Base-by-base conservation (phyloP, 345 rosid genomes). In the Crucihimalaya himalaica region DNA sequence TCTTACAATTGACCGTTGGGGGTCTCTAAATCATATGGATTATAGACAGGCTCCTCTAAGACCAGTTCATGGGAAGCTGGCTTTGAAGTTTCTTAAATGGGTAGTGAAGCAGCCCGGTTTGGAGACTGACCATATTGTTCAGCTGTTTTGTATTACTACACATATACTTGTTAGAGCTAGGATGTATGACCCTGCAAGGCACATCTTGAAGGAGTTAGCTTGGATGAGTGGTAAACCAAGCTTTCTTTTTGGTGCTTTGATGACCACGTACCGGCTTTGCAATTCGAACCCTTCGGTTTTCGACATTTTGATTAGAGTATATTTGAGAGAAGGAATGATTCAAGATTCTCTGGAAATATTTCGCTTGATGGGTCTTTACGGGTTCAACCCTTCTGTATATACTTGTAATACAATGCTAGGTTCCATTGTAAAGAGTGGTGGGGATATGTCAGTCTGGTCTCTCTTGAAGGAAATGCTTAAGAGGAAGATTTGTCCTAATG, bases 281-380 rank as follows among this genome's bases (percentile, higher is more conserved):
- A 87, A 83, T 62, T 91, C 98, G n/a, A 88, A 87, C 77, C 97
- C 97, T 63, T 83, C 96, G 3, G 89, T 91, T 58, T 93, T 91
- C 73, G 98, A 93, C 78, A 80, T 88, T 45, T 75, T 93, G 77
- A 87, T 91, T 71, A 85, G 87, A 78, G 83, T 84, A 53, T 89
- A 90, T 78, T 47, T 86, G 79, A 79, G 82, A 65, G 75, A 85
- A 70, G 90, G 90, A 73, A 83, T 70, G 86, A 34, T 85, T 81
- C 74, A 67, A 63, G 82, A 84, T 62, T 92, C 96, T 62, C 65
- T 91, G 59, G 84, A 88, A 68, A 77, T 79, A 42, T 89, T 88
- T 67, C 73, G 74, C 18, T 80, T 90, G 82, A 88, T 90, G 89
- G 81, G 88, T 62, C 80, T 43, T 68, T 82, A 82, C 25, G 88